These are phyloP conservation scores for Hippophae tibetana DNA, from an alignment of 306 rosid species.

Conservation along the genomic window DNA sequence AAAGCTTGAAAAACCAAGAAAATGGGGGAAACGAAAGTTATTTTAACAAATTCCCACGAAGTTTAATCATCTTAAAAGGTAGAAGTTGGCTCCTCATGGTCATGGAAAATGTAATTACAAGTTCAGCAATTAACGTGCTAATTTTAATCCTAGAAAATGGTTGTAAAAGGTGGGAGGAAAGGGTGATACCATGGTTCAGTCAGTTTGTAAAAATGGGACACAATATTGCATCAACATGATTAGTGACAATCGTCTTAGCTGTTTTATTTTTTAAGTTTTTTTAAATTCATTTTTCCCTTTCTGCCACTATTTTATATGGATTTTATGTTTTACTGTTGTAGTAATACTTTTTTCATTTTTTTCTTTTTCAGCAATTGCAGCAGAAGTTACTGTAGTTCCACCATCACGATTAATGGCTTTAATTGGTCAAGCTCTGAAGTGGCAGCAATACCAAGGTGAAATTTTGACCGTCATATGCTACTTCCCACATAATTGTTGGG, in stretches of 20 bases:
- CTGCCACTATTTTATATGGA: neutral
- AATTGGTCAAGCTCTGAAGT: slow-evolving; percentile 92
- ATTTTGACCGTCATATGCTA: neutral
- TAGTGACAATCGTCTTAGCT: no score
- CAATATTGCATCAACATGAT: no score
- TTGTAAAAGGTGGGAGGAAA: no score
- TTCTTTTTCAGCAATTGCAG: slow-evolving; percentile 68
- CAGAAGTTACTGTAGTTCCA: slow-evolving; percentile 93
- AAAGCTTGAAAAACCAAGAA: no score
- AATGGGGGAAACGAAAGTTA: no score
- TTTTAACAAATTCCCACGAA: no score
- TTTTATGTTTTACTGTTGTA: slow-evolving; percentile 4
- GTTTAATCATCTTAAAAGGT: neutral
- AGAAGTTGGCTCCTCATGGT: neutral
- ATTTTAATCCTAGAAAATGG: no score
- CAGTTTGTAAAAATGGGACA: no score
- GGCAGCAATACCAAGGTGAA: slow-evolving; percentile 99
- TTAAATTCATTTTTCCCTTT: neutral
- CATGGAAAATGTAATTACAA: neutral
- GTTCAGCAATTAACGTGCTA: neutral
- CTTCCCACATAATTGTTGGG: slow-evolving; percentile 1
- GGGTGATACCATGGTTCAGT: no score
- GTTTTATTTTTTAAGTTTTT: no score
- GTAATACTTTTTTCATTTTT: slow-evolving; percentile 12
- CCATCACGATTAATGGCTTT: slow-evolving; percentile 96